Conservation (phyloP, 2,329 filamentous ascomycete species). For the Colletotrichum kahawae region DNA sequence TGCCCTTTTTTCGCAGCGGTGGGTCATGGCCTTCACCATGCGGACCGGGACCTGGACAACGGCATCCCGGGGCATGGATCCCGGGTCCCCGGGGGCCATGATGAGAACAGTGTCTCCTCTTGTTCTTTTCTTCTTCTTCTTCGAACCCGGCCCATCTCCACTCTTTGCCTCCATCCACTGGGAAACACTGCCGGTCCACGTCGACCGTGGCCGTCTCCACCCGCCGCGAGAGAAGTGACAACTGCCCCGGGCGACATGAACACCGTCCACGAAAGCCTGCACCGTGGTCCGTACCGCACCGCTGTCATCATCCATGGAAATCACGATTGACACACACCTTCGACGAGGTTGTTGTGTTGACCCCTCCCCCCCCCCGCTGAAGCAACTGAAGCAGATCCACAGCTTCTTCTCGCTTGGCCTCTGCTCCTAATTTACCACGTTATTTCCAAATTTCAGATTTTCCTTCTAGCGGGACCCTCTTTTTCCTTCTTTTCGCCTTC, state of each 20-base stretch:
- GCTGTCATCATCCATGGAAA: not conserved
- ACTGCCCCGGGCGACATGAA: not conserved
- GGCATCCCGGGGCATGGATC: slow-evolving; percentile 7
- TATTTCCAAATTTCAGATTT: slow-evolving; percentile 4
- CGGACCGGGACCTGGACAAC: not conserved
- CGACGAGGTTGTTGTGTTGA: not conserved
- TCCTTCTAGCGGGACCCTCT: slow-evolving; percentile 17
- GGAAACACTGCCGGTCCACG: slow-evolving; percentile 11
- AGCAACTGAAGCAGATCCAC: not conserved
- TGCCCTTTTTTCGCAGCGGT: not conserved
- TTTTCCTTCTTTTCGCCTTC: slow-evolving; percentile 21
- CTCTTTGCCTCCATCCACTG: slow-evolving; percentile 5
- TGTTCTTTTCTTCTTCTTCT: not conserved
- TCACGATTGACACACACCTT: not conserved
- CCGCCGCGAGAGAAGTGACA: not conserved
- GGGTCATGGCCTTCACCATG: not conserved
- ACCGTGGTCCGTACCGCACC: not conserved
- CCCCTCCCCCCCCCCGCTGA: not conserved
- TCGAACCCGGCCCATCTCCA: not conserved
- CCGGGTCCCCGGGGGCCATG: slow-evolving; percentile 5
- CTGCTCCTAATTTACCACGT: slow-evolving; percentile 18
- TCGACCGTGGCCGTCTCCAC: not conserved
- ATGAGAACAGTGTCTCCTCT: not conserved
- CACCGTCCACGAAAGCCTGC: not conserved
- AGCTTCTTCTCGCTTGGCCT: slow-evolving; percentile 2